Percentiles rank a stretch among this genome's conserved stretches.
Conservation (phyloP, 2,329 filamentous ascomycete species). For the Penicillium sumatraense region DNA sequence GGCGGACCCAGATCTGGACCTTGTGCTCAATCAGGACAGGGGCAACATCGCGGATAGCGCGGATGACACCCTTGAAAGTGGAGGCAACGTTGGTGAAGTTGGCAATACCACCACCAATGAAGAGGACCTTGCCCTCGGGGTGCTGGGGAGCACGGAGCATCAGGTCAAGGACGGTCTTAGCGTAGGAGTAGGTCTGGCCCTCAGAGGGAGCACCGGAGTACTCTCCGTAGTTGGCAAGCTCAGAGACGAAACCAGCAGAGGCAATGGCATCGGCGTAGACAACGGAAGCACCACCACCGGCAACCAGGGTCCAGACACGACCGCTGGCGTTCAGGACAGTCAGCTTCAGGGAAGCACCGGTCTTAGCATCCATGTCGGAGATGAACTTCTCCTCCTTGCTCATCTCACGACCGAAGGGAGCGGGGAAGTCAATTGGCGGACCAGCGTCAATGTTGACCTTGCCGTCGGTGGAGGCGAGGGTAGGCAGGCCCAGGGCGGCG, state of each 20-base stretch:
- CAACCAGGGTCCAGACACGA: constrained; percentile 96
- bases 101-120: constrained; percentile 99
- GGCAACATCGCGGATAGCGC: constrained; percentile 88
- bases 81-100: constrained; percentile 99
- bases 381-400: constrained; percentile 99
- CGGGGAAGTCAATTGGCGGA: constrained; percentile 98
- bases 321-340: constrained; percentile 91
- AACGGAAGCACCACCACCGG: constrained; percentile 98
- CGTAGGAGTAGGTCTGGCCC: constrained; percentile 99
- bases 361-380: constrained; percentile 98
- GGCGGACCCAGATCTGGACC: constrained; percentile 93
- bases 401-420: constrained; percentile 97
- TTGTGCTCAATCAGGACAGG: constrained; percentile 91
- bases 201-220: constrained; percentile 99
- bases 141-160: constrained; percentile 89
- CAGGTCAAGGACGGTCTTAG: constrained; percentile 92
- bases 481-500: constrained; percentile 81
- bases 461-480: constrained; percentile 64
- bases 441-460: constrained; percentile 95
- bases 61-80: constrained; percentile 99
- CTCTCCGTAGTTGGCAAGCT: constrained; percentile 99
- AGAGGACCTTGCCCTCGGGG: constrained; percentile 95
- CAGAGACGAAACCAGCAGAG: constrained; percentile 89
- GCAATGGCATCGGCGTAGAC: constrained; percentile 99
- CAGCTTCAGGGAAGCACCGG: constrained; percentile 96